phyloP scores from a whole-genome alignment of 2,329 filamentous ascomycete genomes.

The Sordariomycetes sp. region DNA sequence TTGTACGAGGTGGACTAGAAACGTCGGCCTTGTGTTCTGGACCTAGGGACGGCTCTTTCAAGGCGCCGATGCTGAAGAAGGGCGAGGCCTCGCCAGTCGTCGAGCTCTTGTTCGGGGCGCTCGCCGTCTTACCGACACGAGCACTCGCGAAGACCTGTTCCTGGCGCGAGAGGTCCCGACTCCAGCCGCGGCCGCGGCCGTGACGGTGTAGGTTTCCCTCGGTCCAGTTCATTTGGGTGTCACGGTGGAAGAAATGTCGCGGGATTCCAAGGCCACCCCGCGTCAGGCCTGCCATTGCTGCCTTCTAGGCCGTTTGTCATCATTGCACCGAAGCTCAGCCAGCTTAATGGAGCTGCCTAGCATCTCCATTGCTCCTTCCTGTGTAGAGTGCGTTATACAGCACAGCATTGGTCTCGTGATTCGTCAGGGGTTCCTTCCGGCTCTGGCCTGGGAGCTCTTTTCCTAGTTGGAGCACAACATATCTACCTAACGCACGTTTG shows the following conservation, averaged over 20 bases:
- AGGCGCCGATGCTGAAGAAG: background rate
- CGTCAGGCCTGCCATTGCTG: background rate
- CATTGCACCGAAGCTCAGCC: background rate
- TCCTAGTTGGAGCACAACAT: too few species aligned
- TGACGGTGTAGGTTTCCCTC: conserved; percentile 25
- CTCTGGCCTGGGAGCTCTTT: background rate
- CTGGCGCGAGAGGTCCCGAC: conserved; percentile 21
- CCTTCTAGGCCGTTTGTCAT: background rate
- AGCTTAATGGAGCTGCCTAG: background rate
- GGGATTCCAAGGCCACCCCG: background rate
- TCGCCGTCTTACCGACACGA: conserved; percentile 9
- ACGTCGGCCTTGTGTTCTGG: background rate
- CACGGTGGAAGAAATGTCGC: background rate
- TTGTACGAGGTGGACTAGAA: background rate
- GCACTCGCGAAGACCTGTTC: conserved; percentile 26
- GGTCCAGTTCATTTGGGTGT: conserved; percentile 28
- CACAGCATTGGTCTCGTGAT: background rate
- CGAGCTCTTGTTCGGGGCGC: background rate
- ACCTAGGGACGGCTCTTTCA: background rate
- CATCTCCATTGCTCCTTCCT: background rate
- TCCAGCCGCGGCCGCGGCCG: conserved; percentile 19
- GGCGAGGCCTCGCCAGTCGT: background rate
- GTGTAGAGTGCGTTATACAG: background rate
- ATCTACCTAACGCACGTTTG: background rate
- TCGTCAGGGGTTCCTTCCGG: background rate